Conservation (phyloP, 2,329 filamentous ascomycete genomes). For the Xylaria sp. region DNA sequence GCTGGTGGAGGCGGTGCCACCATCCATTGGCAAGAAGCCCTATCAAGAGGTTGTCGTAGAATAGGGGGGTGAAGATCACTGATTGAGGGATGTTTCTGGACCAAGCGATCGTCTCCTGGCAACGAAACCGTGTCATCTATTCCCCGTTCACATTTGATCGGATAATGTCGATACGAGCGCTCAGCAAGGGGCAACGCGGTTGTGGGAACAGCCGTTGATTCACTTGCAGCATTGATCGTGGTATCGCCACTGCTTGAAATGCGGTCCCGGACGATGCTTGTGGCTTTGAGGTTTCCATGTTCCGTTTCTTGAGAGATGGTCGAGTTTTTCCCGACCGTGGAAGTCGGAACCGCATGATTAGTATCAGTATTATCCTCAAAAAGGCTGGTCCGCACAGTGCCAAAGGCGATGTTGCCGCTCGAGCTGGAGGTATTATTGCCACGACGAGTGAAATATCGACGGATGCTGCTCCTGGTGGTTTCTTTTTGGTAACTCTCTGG, state of each 20-base stretch:
- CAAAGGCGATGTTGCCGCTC: slow-evolving; percentile 21
- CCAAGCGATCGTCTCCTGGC: slow-evolving; percentile 50
- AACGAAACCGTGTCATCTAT: too few species aligned
- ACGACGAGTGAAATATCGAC: slow-evolving; percentile 54
- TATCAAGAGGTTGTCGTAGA: slow-evolving; percentile 68
- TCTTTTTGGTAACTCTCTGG: slow-evolving; percentile 46
- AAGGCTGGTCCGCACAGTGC: too few species aligned
- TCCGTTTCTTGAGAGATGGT: too few species aligned
- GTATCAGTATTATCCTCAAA: too few species aligned
- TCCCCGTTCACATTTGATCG: too few species aligned
- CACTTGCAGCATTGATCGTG: background rate
- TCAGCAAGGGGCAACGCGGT: too few species aligned
- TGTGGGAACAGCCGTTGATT: slow-evolving; percentile 44
- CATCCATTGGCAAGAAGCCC: slow-evolving; percentile 80
- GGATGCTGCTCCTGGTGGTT: slow-evolving; percentile 51
- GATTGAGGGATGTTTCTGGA: slow-evolving; percentile 62
- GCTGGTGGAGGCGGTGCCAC: slow-evolving; percentile 84
- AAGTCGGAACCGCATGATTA: too few species aligned
- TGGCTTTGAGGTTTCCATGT: too few species aligned
- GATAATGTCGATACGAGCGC: too few species aligned
- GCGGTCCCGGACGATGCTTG: too few species aligned
- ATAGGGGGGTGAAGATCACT: slow-evolving; percentile 84
- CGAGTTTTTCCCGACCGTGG: too few species aligned
- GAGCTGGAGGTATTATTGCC: slow-evolving; percentile 45
- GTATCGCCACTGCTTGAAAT: slow-evolving; percentile 22